Evolutionary conservation across 2,329 filamentous ascomycete genomes (phyloP), one percentile per base, ranked within the genome.

Genomic region (Neofusicoccum sp.): DNA sequence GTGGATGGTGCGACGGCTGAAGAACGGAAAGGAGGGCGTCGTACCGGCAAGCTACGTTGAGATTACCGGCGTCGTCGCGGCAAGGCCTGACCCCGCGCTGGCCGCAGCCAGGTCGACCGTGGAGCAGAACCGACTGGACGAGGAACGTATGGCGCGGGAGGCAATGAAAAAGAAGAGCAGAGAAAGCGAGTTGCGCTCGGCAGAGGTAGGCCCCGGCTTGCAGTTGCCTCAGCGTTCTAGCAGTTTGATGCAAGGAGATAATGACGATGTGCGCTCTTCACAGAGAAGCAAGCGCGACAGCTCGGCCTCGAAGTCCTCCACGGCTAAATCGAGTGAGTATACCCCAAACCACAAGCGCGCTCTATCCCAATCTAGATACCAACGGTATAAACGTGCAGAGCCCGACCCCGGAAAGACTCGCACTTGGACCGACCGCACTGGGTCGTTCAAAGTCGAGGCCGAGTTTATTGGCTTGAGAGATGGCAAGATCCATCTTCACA

Each of bases 11-110:
- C 87, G 91, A 64, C 87, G 93, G 39, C 73, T 97, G 66, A 96
- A 93, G 80, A 98, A 93, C 74, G 92, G 92, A 69, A 95, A 93
- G 73, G 92, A 97, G 79, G 95, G 95, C 43, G 95, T 99, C 31
- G 93, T 99, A 7, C 95, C 95, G 12, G 95, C 93, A 81, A 97
- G 92, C 77, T 99, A 98, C 72, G 89, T 99, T 69, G 94, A 99
- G 76, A 82, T 97, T 59, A 93, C 87, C 28, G 92, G 92, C 62
- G 85, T 85, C 11, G 76, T 89, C 29, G 79, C 84, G 39, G 76
- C 82, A 31, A 70, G 78, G 16, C 61, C 71, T 33, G 80, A 79
- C 47, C 79, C 83, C 43, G 79, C 82, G 9, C 87, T 87, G 6
- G 70, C 88, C 64, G 83, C 84, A 16, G 86, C 83, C 29, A 78